Evolutionary conservation across 129 eudicot species (phyloP).

Genomic region (Lactuca sativa): DNA sequence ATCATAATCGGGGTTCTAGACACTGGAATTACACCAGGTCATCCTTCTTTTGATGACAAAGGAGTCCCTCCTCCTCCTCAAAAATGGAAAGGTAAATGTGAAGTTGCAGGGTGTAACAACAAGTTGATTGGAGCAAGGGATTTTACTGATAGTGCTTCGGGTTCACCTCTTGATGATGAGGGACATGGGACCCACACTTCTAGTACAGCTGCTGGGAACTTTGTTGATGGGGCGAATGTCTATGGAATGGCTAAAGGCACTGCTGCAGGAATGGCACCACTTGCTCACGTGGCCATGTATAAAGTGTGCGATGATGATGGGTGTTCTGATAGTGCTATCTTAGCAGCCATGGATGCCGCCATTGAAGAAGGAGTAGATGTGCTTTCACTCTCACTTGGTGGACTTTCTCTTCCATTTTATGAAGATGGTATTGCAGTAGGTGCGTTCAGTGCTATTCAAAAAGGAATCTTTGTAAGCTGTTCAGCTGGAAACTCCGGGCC

Average conservation of each 20-base stretch:
- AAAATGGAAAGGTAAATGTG: slow-evolving; percentile 44
- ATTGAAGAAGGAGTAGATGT: slow-evolving; percentile 44
- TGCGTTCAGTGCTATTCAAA: slow-evolving; percentile 37
- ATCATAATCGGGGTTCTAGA: slow-evolving; percentile 45
- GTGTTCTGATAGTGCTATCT: slow-evolving; percentile 31
- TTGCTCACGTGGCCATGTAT: slow-evolving; percentile 44
- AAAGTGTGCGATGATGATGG: slow-evolving; percentile 34
- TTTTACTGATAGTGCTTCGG: slow-evolving; percentile 9
- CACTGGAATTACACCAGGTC: slow-evolving; percentile 40
- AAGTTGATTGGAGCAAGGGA: slow-evolving; percentile 39
- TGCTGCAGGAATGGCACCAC: slow-evolving; percentile 43
- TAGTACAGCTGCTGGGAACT: slow-evolving; percentile 38
- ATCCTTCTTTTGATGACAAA: slow-evolving; percentile 39
- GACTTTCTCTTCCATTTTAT: slow-evolving; percentile 35
- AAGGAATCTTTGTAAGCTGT: slow-evolving; percentile 39
- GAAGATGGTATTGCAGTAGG: slow-evolving; percentile 36
- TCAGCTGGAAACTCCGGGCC: slow-evolving; percentile 44
- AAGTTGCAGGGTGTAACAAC: slow-evolving; percentile 30
- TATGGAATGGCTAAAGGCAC: slow-evolving; percentile 40
- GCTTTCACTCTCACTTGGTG: slow-evolving; percentile 42
- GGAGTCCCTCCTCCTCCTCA: slow-evolving; percentile 42
- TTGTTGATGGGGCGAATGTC: slow-evolving; percentile 36
- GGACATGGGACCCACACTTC: slow-evolving; percentile 52
- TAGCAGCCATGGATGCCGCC: slow-evolving; percentile 43
- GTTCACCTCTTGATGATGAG: slow-evolving; percentile 35